phyloP scores from a whole-genome alignment of 1,284 basidiomycete genomes.

The Pseudozyma thailandica region DNA sequence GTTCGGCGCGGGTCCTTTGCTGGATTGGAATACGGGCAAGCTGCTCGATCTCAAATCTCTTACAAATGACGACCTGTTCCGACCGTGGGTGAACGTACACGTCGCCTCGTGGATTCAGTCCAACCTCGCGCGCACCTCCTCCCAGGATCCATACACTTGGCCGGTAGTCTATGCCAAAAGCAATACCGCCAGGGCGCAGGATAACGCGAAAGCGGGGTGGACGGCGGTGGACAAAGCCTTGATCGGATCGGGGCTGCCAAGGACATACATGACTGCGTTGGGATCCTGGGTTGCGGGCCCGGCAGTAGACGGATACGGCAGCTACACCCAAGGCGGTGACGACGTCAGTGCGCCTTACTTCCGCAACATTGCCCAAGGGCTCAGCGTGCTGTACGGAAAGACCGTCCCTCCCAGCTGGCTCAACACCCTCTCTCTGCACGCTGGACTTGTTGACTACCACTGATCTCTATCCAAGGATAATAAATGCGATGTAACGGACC shows the following conservation, averaged over 20 bases:
- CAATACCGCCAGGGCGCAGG: slow-evolving; percentile 16
- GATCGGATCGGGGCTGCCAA: slow-evolving; percentile 19
- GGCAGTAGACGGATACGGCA: slow-evolving; percentile 47
- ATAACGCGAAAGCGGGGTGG: slow-evolving; percentile 8
- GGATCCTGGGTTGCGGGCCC: slow-evolving; percentile 67
- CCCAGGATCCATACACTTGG: slow-evolving; percentile 62
- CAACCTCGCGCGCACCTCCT: slow-evolving; percentile 58
- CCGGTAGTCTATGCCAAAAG: slow-evolving; percentile 24
- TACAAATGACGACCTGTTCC: slow-evolving; percentile 52
- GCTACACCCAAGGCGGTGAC: slow-evolving; percentile 56
- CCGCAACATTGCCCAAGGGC: slow-evolving; percentile 44
- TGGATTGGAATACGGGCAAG: slow-evolving; percentile 58
- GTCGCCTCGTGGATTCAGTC: slow-evolving; percentile 64
- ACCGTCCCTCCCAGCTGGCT: slow-evolving; percentile 43
- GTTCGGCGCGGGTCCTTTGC: slow-evolving; percentile 39
- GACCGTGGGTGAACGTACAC: slow-evolving; percentile 66
- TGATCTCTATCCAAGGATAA: not conserved
- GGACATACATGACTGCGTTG: slow-evolving; percentile 45
- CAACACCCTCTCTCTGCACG: slow-evolving; percentile 38
- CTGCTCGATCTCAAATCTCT: slow-evolving; percentile 32
- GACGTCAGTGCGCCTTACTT: slow-evolving; percentile 61
- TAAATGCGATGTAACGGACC: slow-evolving; percentile 3
- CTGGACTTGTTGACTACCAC: slow-evolving; percentile 64
- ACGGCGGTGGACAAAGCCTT: slow-evolving; percentile 8
- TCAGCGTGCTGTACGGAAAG: slow-evolving; percentile 55